phyloP scores from a whole-genome alignment of 257 asterid genomes.

The Penstemon davidsonii region DNA sequence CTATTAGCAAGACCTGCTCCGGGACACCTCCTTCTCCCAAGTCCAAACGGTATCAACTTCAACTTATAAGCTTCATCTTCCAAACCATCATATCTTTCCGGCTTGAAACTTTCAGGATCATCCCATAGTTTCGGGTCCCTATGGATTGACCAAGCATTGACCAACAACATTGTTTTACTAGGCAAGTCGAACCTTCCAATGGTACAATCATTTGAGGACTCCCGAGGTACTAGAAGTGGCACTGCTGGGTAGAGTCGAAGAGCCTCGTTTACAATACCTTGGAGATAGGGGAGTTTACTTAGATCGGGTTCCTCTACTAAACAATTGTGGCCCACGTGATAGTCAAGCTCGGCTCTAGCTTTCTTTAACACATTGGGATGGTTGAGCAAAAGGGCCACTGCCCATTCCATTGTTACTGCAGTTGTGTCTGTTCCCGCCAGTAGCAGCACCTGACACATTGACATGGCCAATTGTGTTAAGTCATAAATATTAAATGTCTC shows the following conservation, averaged over 20 bases:
- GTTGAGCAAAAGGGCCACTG: constrained; percentile 39
- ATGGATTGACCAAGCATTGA: constrained; percentile 43
- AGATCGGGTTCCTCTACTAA: constrained; percentile 42
- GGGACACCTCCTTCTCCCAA: constrained; percentile 44
- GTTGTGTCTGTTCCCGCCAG: constrained; percentile 51
- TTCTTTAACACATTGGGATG: constrained; percentile 38
- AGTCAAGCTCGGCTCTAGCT: constrained; percentile 43
- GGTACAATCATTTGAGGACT: constrained; percentile 33
- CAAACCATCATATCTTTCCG: constrained; percentile 33
- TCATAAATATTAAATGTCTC: too few species aligned
- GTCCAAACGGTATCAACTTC: constrained; percentile 33
- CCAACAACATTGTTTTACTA: constrained; percentile 30
- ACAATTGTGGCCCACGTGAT: constrained; percentile 24
- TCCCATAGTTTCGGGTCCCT: constrained; percentile 33
- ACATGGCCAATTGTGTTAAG: not conserved
- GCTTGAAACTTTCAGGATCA: constrained; percentile 29
- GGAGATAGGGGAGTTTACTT: constrained; percentile 38
- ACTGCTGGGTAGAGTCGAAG: constrained; percentile 36
- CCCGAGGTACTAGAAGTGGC: constrained; percentile 39
- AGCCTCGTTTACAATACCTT: constrained; percentile 39
- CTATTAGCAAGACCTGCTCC: constrained; percentile 32
- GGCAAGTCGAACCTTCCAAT: constrained; percentile 29
- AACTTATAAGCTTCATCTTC: constrained; percentile 14
- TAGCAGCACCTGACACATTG: constrained; percentile 31
- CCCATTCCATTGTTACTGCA: constrained; percentile 45